These are phyloP conservation scores for Tuber melanosporum DNA, from an alignment of 495 filamentous ascomycete species.

Conservation along the genomic window DNA sequence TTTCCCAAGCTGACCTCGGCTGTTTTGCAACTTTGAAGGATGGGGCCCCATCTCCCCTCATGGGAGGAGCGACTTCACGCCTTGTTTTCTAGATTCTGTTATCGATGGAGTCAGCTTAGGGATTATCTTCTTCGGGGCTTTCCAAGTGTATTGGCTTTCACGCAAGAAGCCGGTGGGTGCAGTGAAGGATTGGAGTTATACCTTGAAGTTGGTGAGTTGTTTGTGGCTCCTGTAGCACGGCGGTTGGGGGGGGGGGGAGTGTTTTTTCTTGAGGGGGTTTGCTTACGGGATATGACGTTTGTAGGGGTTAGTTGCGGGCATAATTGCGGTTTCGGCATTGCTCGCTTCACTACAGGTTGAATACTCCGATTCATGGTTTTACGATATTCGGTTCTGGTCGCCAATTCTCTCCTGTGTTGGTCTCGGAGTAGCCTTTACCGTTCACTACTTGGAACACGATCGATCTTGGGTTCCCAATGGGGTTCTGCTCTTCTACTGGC, in stretches of 20 bases:
- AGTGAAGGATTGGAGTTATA: constrained; percentile 90
- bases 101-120: constrained; percentile 68
- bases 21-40: constrained; percentile 46
- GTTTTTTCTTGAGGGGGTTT: constrained; percentile 7
- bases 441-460: constrained; percentile 90
- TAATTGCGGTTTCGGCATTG: constrained; percentile 62
- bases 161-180: constrained; percentile 56
- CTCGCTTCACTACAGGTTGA: constrained; percentile 69
- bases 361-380: constrained; percentile 61
- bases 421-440: constrained; percentile 67
- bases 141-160: constrained; percentile 65
- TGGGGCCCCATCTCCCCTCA: constrained; percentile 86
- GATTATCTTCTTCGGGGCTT: constrained; percentile 67
- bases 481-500: constrained; percentile 93
- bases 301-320: constrained; percentile 62
- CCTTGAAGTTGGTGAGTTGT: constrained; percentile 70
- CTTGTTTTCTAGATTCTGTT: constrained; percentile 88
- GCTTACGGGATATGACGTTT: constrained; percentile 30
- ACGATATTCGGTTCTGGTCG: constrained; percentile 88
- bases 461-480: constrained; percentile 84
- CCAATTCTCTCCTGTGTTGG: constrained; percentile 71
- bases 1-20: constrained; percentile 8
- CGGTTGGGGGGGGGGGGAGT: constrained; percentile 2
- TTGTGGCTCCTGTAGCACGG: not conserved
- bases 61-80: constrained; percentile 78